Conservation (phyloP, 352 stramenopile genomes). For the Phytophthora podocarpi region DNA sequence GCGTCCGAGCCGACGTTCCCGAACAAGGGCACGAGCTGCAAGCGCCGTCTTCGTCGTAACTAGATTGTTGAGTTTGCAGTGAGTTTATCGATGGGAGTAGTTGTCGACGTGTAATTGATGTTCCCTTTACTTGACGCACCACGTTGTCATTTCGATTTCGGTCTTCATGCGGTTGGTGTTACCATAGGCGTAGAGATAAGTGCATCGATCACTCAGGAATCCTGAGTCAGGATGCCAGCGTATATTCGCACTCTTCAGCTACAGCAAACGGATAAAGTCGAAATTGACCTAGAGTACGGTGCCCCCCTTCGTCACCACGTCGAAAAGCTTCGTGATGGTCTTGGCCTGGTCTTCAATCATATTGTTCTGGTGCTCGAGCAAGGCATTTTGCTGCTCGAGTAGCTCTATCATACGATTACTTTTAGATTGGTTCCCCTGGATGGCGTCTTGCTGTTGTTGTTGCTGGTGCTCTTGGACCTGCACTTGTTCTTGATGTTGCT, state of each 20-base stretch:
- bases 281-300: constrained; percentile 13
- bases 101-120: constrained; percentile 1
- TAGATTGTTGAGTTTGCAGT: constrained; percentile 12
- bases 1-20: constrained; percentile 20
- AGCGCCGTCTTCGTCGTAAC: constrained; percentile 29
- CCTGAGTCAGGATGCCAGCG: neutral
- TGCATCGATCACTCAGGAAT: neutral
- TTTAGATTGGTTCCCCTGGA: constrained; percentile 12
- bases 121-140: no score
- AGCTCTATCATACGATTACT: constrained; percentile 44
- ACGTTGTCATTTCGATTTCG: no score
- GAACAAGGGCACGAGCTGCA: constrained; percentile 32
- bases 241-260: neutral
- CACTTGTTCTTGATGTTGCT: constrained; percentile 16
- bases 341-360: constrained; percentile 44
- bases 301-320: constrained; percentile 17
- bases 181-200: no score
- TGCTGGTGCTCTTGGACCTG: constrained; percentile 8
- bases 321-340: constrained; percentile 40
- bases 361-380: constrained; percentile 45
- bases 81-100: neutral
- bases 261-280: neutral
- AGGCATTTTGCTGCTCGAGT: constrained; percentile 38
- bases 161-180: no score
- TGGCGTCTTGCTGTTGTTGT: constrained; percentile 8